Evolutionary conservation across 2,329 filamentous ascomycete genomes (phyloP).

Genomic region (Westerdykella ornata): DNA sequence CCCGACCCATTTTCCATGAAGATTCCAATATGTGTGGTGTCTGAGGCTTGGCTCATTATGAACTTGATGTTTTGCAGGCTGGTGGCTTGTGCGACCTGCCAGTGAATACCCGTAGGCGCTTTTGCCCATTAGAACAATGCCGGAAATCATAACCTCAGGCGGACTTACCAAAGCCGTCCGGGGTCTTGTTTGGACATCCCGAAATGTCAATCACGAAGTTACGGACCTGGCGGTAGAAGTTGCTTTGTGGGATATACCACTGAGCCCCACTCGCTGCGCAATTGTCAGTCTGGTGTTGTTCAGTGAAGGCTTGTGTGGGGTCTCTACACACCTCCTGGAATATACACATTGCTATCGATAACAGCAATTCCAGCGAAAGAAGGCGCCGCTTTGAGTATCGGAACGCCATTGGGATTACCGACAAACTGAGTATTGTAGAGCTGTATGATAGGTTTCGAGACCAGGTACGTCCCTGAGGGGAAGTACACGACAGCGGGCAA

Average conservation of each 20-base stretch:
- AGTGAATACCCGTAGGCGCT: conserved; percentile 35
- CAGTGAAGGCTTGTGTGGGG: conserved; percentile 23
- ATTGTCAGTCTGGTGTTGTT: conserved; percentile 4
- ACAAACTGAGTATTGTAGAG: conserved; percentile 56
- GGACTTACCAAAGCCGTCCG: too few species aligned
- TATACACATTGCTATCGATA: conserved; percentile 49
- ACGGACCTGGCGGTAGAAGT: conserved; percentile 55
- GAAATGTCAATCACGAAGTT: conserved; percentile 53
- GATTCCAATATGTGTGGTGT: conserved; percentile 33
- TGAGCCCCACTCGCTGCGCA: conserved; percentile 39
- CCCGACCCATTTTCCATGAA: conserved; percentile 38
- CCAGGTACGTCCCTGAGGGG: conserved; percentile 50
- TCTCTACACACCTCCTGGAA: conserved; percentile 9
- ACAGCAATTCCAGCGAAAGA: conserved; percentile 49
- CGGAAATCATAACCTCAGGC: too few species aligned
- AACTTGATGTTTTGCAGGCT: conserved; percentile 36
- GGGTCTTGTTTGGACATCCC: conserved; percentile 38
- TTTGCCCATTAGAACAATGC: conserved; percentile 17
- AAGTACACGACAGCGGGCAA: conserved; percentile 49
- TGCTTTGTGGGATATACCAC: conserved; percentile 49
- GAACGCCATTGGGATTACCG: conserved; percentile 49
- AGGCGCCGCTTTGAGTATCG: conserved; percentile 46
- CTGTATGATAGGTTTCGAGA: conserved; percentile 49
- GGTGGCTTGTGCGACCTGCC: conserved; percentile 36
- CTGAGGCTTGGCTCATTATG: conserved; percentile 19